Base-by-base conservation (phyloP, 805 yeast genomes). In the Saccharomycopsis malanga region DNA sequence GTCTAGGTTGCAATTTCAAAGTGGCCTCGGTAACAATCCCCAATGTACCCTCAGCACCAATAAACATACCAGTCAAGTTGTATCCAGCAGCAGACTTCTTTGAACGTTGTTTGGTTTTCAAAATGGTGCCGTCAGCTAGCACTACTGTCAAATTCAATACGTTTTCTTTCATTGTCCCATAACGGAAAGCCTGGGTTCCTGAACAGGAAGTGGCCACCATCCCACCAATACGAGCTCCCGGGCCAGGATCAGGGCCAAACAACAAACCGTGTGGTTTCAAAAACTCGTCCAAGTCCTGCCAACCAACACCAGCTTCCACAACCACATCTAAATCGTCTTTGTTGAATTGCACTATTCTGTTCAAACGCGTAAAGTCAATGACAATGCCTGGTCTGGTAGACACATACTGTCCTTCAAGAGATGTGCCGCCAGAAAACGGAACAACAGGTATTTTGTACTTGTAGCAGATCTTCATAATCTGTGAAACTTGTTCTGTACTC, bases 11-110 rank as follows among this genome's bases (percentile, higher is more conserved):
- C 40, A 84, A 65, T 56, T 77, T 81, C 41, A 84, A 66, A 0
- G 91, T 83, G 2, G 85, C 86, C 56, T 84, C 89, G 2, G 88
- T 84, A 25, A 84, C 77, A 15, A 85, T 71, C 2, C 93, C 94
- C 46, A 85, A 62, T 0, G 94, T 84, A 5, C 94, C 93, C 57
- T 85, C 93, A 38, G 83, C 72, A 0, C 94, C 93, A 44, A 81
- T 68, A 58, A 84, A 82, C 49, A 84, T 61, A n/a, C 83, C 81
- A 42, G 84, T 85, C 59, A 84, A 67, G 56, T 83, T 83, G 59
- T 84, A 84, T 10, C 94, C 94, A 6, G 91, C 89, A 53, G 85
- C 73, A 2, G 88, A 75, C 56, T 85, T 84, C 57, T 85, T 72
- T 3, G 93, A 89, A 59, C 93, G 70, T 55, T 74, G 77, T 51